A percentile compares a stretch with the other conserved stretches of the same genome.
Evolutionary conservation across 2,329 filamentous ascomycete species (phyloP).

Genomic region (Neonectria coccinea): DNA sequence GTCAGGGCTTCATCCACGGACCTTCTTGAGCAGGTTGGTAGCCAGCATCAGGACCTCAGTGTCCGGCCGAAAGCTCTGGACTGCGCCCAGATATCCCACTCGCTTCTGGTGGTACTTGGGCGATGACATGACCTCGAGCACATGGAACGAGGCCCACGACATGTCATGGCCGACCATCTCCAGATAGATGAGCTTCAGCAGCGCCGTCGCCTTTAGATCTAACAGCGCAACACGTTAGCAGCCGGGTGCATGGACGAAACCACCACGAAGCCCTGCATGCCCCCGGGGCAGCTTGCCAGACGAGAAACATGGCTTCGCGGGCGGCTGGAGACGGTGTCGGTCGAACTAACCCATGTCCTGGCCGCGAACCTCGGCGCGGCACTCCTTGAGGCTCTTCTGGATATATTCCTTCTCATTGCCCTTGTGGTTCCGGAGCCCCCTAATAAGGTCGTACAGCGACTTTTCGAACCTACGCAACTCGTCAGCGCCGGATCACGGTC

Average conservation of each 20-base stretch:
- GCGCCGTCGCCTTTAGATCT: constrained; percentile 96
- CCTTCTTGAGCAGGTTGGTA: constrained; percentile 96
- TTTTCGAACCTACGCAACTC: constrained; percentile 89
- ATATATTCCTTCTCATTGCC: constrained; percentile 96
- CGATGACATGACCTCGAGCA: constrained; percentile 98
- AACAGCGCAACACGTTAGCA: constrained; percentile 30
- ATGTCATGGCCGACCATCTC: constrained; percentile 99
- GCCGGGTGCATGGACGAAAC: neutral
- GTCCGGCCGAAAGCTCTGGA: constrained; percentile 94
- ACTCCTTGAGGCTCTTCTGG: constrained; percentile 93
- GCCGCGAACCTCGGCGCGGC: constrained; percentile 88
- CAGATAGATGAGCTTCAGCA: constrained; percentile 95
- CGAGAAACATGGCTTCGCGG: neutral
- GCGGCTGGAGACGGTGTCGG: neutral
- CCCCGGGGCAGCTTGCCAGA: neutral
- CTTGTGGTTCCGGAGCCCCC: constrained; percentile 94
- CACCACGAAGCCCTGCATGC: neutral
- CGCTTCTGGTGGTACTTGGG: constrained; percentile 95
- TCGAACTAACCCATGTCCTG: constrained; percentile 84
- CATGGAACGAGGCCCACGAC: constrained; percentile 99
- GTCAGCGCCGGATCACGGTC: constrained; percentile 36
- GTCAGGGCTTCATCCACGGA: constrained; percentile 45
- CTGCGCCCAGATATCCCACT: constrained; percentile 92
- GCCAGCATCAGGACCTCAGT: constrained; percentile 98
- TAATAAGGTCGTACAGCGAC: constrained; percentile 97